A percentile compares a stretch with the other conserved stretches of the same genome.
These are phyloP conservation scores for Proteromonas lacertae DNA, from an alignment of 352 stramenopile species.

Conservation along the genomic window DNA sequence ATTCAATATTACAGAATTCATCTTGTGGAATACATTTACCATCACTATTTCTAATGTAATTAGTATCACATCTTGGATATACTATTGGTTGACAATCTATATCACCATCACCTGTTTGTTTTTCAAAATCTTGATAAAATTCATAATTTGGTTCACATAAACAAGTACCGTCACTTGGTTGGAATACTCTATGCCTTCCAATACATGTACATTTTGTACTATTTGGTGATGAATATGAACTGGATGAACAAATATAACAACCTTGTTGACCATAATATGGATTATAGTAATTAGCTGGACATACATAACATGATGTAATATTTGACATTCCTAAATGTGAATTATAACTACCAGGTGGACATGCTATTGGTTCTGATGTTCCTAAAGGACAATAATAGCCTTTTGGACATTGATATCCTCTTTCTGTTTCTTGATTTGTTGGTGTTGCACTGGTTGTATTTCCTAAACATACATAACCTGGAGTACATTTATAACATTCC, in stretches of 20 bases:
- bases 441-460: constrained; percentile 23
- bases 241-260: constrained; percentile 41
- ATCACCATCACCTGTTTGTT: constrained; percentile 32
- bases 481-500: constrained; percentile 20
- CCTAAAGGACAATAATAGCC: constrained; percentile 30
- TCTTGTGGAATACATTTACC: constrained; percentile 19
- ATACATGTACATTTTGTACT: constrained; percentile 31
- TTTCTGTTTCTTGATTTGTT: constrained; percentile 17
- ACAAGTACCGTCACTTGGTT: constrained; percentile 47
- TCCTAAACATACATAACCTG: constrained; percentile 39
- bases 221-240: constrained; percentile 18
- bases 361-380: constrained; percentile 18
- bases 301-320: constrained; percentile 20
- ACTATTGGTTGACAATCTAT: constrained; percentile 57
- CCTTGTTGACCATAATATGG: constrained; percentile 18
- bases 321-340: constrained; percentile 15
- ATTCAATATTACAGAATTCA: constrained; percentile 12
- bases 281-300: constrained; percentile 32
- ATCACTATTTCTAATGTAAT: constrained; percentile 26
- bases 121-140: constrained; percentile 39
- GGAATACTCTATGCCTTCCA: constrained; percentile 42
- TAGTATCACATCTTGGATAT: constrained; percentile 25
- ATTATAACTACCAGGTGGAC: constrained; percentile 33
- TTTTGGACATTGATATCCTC: constrained; percentile 33
- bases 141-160: constrained; percentile 52